phyloP scores from a whole-genome alignment of 2,329 filamentous ascomycete genomes.

The Stachybotrys chartarum region DNA sequence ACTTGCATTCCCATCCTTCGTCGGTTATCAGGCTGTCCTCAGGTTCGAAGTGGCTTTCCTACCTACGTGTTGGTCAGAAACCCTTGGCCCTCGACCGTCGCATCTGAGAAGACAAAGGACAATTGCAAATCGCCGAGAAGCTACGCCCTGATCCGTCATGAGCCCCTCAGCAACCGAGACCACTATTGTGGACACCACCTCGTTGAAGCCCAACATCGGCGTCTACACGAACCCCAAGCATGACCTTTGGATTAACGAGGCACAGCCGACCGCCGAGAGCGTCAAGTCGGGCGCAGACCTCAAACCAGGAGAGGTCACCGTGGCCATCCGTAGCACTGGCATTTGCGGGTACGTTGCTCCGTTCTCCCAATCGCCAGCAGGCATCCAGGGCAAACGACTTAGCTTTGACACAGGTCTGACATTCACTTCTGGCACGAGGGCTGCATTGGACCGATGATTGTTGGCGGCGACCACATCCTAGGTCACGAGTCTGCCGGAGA shows the following conservation, averaged over 20 bases:
- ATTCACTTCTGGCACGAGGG: constrained; percentile 97
- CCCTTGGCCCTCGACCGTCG: too few species aligned
- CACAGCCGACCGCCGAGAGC: constrained; percentile 68
- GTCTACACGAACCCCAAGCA: constrained; percentile 93
- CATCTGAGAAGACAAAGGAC: too few species aligned
- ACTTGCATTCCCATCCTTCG: background rate
- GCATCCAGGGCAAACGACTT: constrained; percentile 3
- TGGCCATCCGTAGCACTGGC: constrained; percentile 88
- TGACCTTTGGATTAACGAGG: constrained; percentile 80
- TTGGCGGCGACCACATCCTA: constrained; percentile 80
- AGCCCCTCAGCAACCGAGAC: constrained; percentile 26
- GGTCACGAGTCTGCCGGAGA: constrained; percentile 90
- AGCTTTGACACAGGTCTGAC: constrained; percentile 57
- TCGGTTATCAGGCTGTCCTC: too few species aligned
- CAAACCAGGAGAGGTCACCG: constrained; percentile 75
- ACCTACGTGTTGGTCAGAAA: too few species aligned
- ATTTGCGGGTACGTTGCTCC: constrained; percentile 70
- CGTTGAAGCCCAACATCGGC: constrained; percentile 77
- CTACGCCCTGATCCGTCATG: constrained; percentile 15
- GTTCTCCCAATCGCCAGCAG: background rate
- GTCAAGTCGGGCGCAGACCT: constrained; percentile 62
- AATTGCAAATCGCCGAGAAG: constrained; percentile 1
- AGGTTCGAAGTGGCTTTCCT: too few species aligned
- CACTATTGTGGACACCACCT: constrained; percentile 14
- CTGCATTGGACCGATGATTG: constrained; percentile 94